These are phyloP conservation scores for Petrea volubilis DNA, from an alignment of 257 asterid species.

Conservation along the genomic window DNA sequence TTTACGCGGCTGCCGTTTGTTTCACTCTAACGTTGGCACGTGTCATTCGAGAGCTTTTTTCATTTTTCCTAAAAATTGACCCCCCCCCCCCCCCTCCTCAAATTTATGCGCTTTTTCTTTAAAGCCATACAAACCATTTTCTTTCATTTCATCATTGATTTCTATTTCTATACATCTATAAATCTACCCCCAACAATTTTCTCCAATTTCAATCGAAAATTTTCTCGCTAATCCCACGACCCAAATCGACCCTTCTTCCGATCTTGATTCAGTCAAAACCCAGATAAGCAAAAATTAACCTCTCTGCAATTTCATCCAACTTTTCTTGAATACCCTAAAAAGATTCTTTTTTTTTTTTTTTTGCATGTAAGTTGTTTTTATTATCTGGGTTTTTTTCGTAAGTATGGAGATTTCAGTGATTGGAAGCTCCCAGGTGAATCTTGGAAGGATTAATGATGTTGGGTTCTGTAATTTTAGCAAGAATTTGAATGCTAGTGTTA, in stretches of 20 bases:
- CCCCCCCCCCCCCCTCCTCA: too few relatives aligned
- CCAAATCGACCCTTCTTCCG: slow-evolving; percentile 7
- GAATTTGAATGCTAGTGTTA: slow-evolving; percentile 47
- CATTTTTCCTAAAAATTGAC: not conserved
- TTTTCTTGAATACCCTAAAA: not conserved
- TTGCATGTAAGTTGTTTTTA: not conserved
- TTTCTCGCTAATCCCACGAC: not conserved
- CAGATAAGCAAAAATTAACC: not conserved
- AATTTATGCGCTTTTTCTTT: not conserved
- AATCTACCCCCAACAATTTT: not conserved
- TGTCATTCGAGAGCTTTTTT: slow-evolving; percentile 10
- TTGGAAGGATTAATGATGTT: slow-evolving; percentile 38
- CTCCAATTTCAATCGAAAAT: not conserved
- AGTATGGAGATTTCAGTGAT: slow-evolving; percentile 69
- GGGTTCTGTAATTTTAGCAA: slow-evolving; percentile 52
- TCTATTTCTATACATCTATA: slow-evolving; percentile 2
- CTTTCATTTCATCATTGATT: not conserved
- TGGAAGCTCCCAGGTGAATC: slow-evolving; percentile 68
- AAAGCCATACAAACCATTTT: slow-evolving; percentile 22
- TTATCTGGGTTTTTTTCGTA: slow-evolving; percentile 23
- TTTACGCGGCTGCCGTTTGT: slow-evolving; percentile 33
- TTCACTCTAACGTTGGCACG: slow-evolving; percentile 27
- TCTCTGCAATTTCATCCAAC: not conserved
- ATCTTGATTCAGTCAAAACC: slow-evolving; percentile 5
- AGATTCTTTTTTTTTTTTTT: not conserved